Evolutionary conservation across 73 alveolate genomes (phyloP).

Genomic region (Effrenium voratum): DNA sequence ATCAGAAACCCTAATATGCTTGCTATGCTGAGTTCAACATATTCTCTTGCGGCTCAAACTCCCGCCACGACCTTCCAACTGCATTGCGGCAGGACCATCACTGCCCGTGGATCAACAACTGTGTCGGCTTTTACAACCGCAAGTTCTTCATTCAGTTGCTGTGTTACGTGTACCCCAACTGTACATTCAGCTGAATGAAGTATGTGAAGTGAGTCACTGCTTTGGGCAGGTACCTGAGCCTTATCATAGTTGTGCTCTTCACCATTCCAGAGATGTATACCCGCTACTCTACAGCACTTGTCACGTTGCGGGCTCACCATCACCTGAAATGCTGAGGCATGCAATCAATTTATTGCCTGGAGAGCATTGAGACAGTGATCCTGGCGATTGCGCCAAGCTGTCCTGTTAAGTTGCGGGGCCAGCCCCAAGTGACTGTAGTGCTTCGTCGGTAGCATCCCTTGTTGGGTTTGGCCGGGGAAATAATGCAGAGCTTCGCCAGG

Average conservation of each 20-base stretch:
- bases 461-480: not conserved
- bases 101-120: slow-evolving; percentile 98
- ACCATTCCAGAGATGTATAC: slow-evolving; percentile 68
- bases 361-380: slow-evolving; percentile 67
- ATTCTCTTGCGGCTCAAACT: no score
- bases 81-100: slow-evolving; percentile 96
- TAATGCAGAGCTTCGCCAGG: no score
- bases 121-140: slow-evolving; percentile 98
- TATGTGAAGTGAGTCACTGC: not conserved
- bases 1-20: not conserved
- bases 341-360: slow-evolving; percentile 26
- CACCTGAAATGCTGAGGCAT: not conserved
- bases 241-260: slow-evolving; percentile 77
- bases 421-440: not conserved
- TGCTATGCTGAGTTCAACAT: no score
- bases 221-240: slow-evolving; percentile 85
- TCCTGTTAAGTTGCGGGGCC: not conserved
- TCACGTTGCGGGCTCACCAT: not conserved
- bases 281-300: slow-evolving; percentile 11
- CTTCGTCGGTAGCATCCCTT: not conserved
- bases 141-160: slow-evolving; percentile 97
- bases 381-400: slow-evolving; percentile 70
- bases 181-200: not conserved
- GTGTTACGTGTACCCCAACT: slow-evolving; percentile 93
- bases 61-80: no score